A percentile compares a stretch with the other conserved stretches of the same genome.
Conservation (phyloP, 2,329 filamentous ascomycete genomes). For the Neofusicoccum cordaticola region DNA sequence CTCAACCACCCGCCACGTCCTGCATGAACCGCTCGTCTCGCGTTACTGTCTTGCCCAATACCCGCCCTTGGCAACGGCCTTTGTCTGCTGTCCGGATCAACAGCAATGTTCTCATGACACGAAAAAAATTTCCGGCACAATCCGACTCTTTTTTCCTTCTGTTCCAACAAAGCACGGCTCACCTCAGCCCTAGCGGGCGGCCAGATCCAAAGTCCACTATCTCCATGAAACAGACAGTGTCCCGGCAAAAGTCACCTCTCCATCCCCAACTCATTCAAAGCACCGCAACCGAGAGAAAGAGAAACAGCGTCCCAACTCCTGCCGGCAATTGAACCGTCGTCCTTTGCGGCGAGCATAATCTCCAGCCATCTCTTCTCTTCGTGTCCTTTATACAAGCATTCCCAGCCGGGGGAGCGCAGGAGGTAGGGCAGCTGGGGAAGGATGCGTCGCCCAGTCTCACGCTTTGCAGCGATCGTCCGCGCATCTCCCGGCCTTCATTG, state of each 20-base stretch:
- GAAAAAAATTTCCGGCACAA: neutral
- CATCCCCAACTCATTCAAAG: neutral
- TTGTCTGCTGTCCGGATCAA: neutral
- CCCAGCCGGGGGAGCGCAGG: neutral
- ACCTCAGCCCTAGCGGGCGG: conserved; percentile 3
- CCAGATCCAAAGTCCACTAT: neutral
- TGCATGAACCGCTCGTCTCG: conserved; percentile 5
- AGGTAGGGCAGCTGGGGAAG: neutral
- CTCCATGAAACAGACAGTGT: neutral
- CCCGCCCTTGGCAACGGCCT: neutral
- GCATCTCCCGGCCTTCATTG: neutral
- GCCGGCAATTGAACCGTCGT: too few relatives aligned
- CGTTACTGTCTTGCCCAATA: neutral
- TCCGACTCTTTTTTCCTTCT: neutral
- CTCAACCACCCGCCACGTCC: neutral
- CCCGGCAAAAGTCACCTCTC: neutral
- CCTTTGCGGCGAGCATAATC: neutral
- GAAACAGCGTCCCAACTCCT: neutral
- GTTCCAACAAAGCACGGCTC: neutral
- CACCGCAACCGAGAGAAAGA: neutral
- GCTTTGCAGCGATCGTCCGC: conserved; percentile 3
- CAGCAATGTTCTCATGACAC: conserved; percentile 5
- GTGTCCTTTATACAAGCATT: neutral
- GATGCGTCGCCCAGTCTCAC: neutral
- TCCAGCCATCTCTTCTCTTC: neutral